A percentile compares a stretch with the other conserved stretches of the same genome.
These are phyloP conservation scores for Mucor ambiguus DNA, from an alignment of 371 early-diverging fungal genomes.

Conservation along the genomic window DNA sequence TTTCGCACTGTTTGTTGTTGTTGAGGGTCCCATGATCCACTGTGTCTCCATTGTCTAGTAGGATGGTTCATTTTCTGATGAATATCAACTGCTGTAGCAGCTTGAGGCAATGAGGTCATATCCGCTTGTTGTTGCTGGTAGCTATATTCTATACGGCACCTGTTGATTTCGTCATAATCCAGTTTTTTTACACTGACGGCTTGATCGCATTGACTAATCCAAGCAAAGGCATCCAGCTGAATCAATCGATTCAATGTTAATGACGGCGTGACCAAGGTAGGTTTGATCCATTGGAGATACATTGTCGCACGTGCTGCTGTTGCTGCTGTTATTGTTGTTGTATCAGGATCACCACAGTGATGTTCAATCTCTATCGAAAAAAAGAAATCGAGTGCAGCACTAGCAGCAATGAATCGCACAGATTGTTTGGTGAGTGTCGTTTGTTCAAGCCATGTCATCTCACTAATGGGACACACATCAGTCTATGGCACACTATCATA, in stretches of 20 bases:
- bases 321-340: conserved; percentile 9
- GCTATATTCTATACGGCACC: conserved; percentile 5
- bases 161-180: background rate
- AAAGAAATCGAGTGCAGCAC: background rate
- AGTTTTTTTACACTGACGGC: background rate
- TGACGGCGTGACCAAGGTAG: background rate
- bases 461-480: background rate
- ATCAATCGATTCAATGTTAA: background rate
- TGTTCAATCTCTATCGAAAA: conserved; percentile 3
- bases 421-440: background rate
- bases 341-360: background rate
- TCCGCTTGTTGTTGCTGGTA: conserved; percentile 6
- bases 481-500: background rate
- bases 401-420: conserved; percentile 13
- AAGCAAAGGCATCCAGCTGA: background rate
- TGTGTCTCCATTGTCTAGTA: conserved; percentile 14
- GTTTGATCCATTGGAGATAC: conserved; percentile 23
- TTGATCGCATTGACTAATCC: conserved; percentile 12
- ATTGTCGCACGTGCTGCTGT: conserved; percentile 29
- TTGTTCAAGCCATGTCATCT: conserved; percentile 6
- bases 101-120: background rate
- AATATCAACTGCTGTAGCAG: conserved; percentile 17
- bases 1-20: conserved; percentile 19
- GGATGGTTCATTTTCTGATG: conserved; percentile 5
- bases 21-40: conserved; percentile 38